A percentile compares a stretch with the other conserved stretches of the same genome.
These are phyloP conservation scores for Aureobasidium sp. DNA, from an alignment of 2,329 filamentous ascomycete genomes.

Conservation along the genomic window DNA sequence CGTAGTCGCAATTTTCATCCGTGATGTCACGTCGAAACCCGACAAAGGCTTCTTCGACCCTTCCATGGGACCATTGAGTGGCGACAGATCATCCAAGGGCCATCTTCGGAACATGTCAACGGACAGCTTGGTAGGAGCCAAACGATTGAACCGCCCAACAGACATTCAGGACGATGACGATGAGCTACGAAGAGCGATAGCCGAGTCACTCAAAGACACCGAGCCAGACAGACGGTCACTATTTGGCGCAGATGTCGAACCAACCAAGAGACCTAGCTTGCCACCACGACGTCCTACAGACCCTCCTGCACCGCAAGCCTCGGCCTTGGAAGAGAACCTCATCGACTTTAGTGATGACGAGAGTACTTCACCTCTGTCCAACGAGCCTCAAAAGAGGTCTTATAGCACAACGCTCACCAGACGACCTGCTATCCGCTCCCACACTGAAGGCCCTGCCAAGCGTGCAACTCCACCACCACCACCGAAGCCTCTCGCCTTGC, in stretches of 20 bases:
- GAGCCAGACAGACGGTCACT: constrained; percentile 24
- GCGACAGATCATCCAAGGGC: constrained; percentile 19
- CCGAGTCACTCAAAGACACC: constrained; percentile 40
- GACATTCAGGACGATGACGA: constrained; percentile 41
- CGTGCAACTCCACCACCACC: constrained; percentile 23
- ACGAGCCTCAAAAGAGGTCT: neutral
- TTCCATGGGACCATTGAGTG: constrained; percentile 36
- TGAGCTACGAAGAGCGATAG: constrained; percentile 42
- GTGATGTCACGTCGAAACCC: constrained; percentile 82
- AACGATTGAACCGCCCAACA: constrained; percentile 26
- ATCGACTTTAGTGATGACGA: constrained; percentile 45
- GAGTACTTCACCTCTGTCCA: constrained; percentile 20
- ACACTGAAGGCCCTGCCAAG: neutral
- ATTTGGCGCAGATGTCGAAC: constrained; percentile 16
- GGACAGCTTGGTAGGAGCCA: constrained; percentile 28
- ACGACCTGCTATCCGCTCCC: constrained; percentile 1
- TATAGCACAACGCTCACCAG: neutral
- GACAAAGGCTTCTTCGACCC: constrained; percentile 72
- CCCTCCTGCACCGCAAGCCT: constrained; percentile 22
- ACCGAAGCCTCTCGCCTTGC: constrained; percentile 33
- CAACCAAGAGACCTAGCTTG: constrained; percentile 27
- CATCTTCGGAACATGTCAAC: constrained; percentile 26
- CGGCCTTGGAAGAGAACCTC: constrained; percentile 31
- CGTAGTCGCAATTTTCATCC: constrained; percentile 82
- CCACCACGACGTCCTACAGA: constrained; percentile 30